Evolutionary conservation across 371 early-diverging fungal species (phyloP), one percentile per base, ranked within the genome.

Genomic region (Cokeromyces recurvatus): DNA sequence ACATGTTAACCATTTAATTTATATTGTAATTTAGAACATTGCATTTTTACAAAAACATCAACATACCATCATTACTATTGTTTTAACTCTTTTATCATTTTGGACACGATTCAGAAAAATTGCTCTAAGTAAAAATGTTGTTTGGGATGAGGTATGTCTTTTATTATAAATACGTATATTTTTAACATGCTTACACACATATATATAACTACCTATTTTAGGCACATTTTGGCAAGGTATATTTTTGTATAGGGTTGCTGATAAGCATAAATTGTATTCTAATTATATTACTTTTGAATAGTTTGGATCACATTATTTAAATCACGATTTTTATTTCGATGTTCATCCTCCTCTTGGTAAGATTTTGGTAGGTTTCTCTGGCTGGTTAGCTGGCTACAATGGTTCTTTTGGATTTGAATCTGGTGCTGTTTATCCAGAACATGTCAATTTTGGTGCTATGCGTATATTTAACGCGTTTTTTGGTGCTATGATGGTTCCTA

Each of bases 341-440:
- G 99, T 99, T 1, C 99, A 99, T 75, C 99, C 99, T 35, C 99
- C 99, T 1, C 81, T 99, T 34, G 99, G 99, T 39, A 99, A 99
- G 71, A 93, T 99, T 79, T 74, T 99, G 21, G 89, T 95, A 12
- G 99, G 93, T 2, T 68, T 99, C 9, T 84, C 95, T 11, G 99
- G 94, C 39, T 68, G 82, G 31, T 40, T 99, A 9, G 90, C 88
- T 22, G 91, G 93, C 3, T 98, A 94, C 59, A 73, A 95, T 63
- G 94, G 94, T 4, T 68, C 81, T 0, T 99, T 96, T 61, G 77
- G 70, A 3, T 99, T 99, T 57, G 86, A 89, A 32, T 94, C 95
- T 12, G 96, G 92, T 6, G 74, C 71, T 10, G 60, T 54, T 5
- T 99, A 96, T 66, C 97, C 99, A 2, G 80, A 76, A 3, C 53